Conservation (phyloP, 2,329 filamentous ascomycete species). For the Fusarium torreyae region DNA sequence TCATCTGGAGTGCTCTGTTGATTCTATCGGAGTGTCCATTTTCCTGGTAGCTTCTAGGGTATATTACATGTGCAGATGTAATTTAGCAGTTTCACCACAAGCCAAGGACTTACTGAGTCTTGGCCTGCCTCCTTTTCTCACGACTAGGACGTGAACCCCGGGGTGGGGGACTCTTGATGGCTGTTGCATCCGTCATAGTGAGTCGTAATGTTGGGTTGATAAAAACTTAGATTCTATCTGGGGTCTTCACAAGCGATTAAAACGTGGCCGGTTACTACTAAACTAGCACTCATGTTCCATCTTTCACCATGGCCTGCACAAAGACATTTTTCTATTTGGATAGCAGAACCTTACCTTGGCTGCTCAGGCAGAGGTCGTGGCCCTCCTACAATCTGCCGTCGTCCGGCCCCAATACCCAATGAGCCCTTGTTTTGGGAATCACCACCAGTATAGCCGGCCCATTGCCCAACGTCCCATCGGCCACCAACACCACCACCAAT, state of each 20-base stretch:
- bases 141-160: too few species aligned
- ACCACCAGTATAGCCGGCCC: constrained; percentile 81
- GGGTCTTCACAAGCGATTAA: not conserved
- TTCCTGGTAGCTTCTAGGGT: too few species aligned
- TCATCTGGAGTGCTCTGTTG: too few species aligned
- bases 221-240: not conserved
- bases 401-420: constrained; percentile 77
- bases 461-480: constrained; percentile 83
- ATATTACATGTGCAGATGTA: too few species aligned
- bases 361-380: constrained; percentile 75
- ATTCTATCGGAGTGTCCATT: too few species aligned
- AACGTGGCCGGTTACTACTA: constrained; percentile 1
- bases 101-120: too few species aligned
- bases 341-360: constrained; percentile 43
- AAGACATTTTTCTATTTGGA: constrained; percentile 14
- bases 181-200: too few species aligned
- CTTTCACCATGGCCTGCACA: not conserved
- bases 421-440: constrained; percentile 79
- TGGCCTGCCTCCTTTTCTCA: too few species aligned
- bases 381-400: constrained; percentile 85
- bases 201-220: not conserved
- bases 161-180: too few species aligned
- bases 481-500: constrained; percentile 77
- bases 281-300: not conserved
- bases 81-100: too few species aligned